Base-by-base conservation (phyloP, 371 early-diverging fungal genomes). In the Funneliformis caledonium region DNA sequence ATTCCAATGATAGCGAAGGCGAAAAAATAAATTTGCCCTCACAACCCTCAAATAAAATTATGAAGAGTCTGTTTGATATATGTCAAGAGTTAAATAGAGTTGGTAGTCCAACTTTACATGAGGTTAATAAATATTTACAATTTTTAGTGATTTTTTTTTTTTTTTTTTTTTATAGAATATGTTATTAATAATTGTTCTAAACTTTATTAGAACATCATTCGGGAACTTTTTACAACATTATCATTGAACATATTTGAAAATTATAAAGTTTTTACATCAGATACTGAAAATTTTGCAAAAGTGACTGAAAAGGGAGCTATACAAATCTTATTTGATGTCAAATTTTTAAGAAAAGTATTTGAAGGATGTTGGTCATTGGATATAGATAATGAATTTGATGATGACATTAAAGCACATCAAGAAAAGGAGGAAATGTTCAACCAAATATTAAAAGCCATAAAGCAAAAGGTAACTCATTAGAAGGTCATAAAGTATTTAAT, bases 81-180 rank as follows among this genome's bases (percentile, higher is more conserved):
- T 79, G 80, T 33, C 70, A 70, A 70, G 80, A 79, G 45, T 52
- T 79, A 42, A 60, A 79, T 50, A 42, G 43, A 43, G 60, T 70
- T 43, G 80, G 80, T n/a, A 79, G 80, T 56, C 72, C 68, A 45
- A 79, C 80, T 16, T 43, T 79, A 31, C 50, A 79, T 70, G 64
- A 79, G 60, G 80, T 79, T 33, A 42, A 22, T 43, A 42, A 45
- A 26, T 22, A 26, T 22, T 64, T 64, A 64, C 19, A 45, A 69
- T 69, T 16, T 43, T 12, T 16, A 37, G n/a, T 31, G 4, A 62
- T 59, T 59, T 4, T 59, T 59, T 22, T 62, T 16, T 2, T 16
- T 52, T 16, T 4, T 14, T 11, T 50, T 52, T 52, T 52, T 16
- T 37, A 2, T 37, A 2, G 37, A 37, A 37, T 37, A 2, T n/a